These are phyloP conservation scores for Malus fusca DNA, from an alignment of 306 rosid species.

Conservation along the genomic window DNA sequence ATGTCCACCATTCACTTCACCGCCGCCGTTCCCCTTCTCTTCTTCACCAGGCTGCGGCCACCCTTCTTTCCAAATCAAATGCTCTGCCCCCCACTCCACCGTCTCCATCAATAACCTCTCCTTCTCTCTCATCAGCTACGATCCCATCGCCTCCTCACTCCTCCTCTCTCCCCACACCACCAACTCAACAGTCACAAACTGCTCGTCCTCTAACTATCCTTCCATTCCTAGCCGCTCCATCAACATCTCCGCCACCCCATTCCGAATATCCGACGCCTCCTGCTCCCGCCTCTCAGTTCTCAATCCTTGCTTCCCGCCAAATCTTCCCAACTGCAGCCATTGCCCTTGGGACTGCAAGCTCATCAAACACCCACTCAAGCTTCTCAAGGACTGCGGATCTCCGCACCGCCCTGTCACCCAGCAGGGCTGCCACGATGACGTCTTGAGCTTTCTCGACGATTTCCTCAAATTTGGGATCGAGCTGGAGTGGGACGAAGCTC, in stretches of 20 bases:
- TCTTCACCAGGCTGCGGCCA: conserved; percentile 70
- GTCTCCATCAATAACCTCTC: conserved; percentile 57
- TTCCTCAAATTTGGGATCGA: conserved; percentile 41
- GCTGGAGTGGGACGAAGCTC: conserved; percentile 68
- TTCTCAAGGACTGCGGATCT: conserved; percentile 47
- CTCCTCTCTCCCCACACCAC: conserved; percentile 39
- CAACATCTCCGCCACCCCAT: conserved; percentile 58
- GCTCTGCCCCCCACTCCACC: conserved; percentile 44
- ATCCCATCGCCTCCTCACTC: conserved; percentile 51
- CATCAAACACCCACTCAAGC: conserved; percentile 43
- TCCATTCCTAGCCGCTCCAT: conserved; percentile 49
- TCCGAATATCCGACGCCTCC: conserved; percentile 42
- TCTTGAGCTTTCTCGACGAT: conserved; percentile 44
- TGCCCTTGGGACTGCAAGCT: conserved; percentile 78
- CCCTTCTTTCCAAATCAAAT: conserved; percentile 70
- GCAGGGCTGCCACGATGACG: conserved; percentile 53
- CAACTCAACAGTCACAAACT: background rate
- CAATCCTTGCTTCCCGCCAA: conserved; percentile 49
- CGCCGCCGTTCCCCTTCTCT: conserved; percentile 66
- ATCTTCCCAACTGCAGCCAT: conserved; percentile 49
- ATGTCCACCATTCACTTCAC: conserved; percentile 62
- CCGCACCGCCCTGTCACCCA: conserved; percentile 28
- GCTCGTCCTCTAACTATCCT: conserved; percentile 20
- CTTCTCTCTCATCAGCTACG: conserved; percentile 54
- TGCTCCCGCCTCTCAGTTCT: conserved; percentile 64